These are phyloP conservation scores for Otatea glauca DNA, from an alignment of 176 grass and related monocot species.

Conservation along the genomic window DNA sequence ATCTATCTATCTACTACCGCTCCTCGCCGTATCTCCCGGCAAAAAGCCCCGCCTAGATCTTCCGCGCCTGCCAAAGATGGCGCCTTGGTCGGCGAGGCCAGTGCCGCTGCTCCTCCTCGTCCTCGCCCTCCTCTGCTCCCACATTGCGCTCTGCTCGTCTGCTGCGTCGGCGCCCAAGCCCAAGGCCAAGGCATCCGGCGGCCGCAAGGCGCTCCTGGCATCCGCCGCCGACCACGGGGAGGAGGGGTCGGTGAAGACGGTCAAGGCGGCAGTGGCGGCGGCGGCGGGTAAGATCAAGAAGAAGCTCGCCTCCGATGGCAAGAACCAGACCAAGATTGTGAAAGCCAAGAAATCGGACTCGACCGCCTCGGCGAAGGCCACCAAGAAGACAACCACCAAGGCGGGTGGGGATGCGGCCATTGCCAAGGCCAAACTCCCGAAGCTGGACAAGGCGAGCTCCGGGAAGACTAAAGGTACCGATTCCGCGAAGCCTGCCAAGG, in stretches of 20 bases:
- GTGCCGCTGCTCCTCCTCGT: slow-evolving; percentile 44
- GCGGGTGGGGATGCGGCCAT: background rate
- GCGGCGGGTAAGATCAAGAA: slow-evolving; percentile 47
- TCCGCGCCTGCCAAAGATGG: slow-evolving; percentile 25
- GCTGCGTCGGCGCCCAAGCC: slow-evolving; percentile 32
- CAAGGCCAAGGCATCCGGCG: slow-evolving; percentile 46
- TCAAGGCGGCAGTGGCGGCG: slow-evolving; percentile 23
- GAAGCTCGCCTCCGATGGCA: slow-evolving; percentile 54
- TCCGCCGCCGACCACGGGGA: slow-evolving; percentile 16
- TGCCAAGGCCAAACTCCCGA: slow-evolving; percentile 59
- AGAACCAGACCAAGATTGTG: slow-evolving; percentile 70
- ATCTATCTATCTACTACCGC: slow-evolving; percentile 2
- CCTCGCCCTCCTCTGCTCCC: slow-evolving; percentile 61
- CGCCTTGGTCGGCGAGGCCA: slow-evolving; percentile 36
- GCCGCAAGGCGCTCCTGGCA: slow-evolving; percentile 47
- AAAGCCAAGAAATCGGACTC: slow-evolving; percentile 72
- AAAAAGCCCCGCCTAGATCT: slow-evolving; percentile 21
- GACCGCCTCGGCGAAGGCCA: slow-evolving; percentile 24
- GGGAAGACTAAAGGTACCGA: slow-evolving; percentile 43
- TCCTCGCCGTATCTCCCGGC: background rate
- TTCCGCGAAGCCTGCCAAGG: slow-evolving; percentile 45
- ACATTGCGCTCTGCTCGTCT: slow-evolving; percentile 58
- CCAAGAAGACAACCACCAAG: slow-evolving; percentile 34
- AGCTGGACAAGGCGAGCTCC: slow-evolving; percentile 49
- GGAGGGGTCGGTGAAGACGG: slow-evolving; percentile 16